phyloP scores from a whole-genome alignment of 345 rosid species.

The Bruguiera sexangula region DNA sequence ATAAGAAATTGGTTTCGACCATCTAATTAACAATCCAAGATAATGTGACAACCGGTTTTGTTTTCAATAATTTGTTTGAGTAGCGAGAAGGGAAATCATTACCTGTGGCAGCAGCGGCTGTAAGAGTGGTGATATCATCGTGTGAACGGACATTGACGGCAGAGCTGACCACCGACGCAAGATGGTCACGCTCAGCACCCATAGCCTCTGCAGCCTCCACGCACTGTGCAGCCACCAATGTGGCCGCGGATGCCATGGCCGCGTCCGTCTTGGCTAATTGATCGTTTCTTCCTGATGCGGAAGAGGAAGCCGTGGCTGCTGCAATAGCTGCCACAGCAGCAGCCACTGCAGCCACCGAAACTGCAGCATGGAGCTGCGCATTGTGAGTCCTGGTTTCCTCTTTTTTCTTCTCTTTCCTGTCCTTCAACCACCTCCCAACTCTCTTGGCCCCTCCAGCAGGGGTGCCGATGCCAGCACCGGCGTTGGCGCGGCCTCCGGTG shows the following conservation, averaged over 20 bases:
- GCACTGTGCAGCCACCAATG: conserved; percentile 96
- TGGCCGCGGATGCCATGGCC: conserved; percentile 91
- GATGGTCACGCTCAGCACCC: conserved; percentile 86
- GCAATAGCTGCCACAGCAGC: conserved; percentile 82
- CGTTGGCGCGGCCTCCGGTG: conserved; percentile 49
- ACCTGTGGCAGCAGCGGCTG: conserved; percentile 99
- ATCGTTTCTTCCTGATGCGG: conserved; percentile 59
- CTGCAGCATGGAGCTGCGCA: conserved; percentile 84
- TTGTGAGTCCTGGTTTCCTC: conserved; percentile 82
- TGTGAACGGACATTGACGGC: conserved; percentile 86
- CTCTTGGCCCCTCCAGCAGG: conserved; percentile 69
- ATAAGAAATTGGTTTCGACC: not conserved
- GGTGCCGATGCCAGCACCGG: conserved; percentile 47
- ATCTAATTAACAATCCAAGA: not conserved
- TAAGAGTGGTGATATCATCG: conserved; percentile 78
- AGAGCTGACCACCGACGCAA: conserved; percentile 77
- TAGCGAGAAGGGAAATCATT: conserved; percentile 1
- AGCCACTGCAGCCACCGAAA: conserved; percentile 92
- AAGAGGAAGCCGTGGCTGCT: conserved; percentile 73
- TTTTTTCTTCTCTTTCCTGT: conserved; percentile 89
- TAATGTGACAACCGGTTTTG: not conserved
- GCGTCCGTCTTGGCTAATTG: conserved; percentile 65
- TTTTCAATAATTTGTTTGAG: too few relatives aligned
- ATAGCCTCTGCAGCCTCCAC: conserved; percentile 86
- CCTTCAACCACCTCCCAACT: conserved; percentile 94